Base-by-base conservation (phyloP, 2,329 filamentous ascomycete species). In the Anisogramma anomala region DNA sequence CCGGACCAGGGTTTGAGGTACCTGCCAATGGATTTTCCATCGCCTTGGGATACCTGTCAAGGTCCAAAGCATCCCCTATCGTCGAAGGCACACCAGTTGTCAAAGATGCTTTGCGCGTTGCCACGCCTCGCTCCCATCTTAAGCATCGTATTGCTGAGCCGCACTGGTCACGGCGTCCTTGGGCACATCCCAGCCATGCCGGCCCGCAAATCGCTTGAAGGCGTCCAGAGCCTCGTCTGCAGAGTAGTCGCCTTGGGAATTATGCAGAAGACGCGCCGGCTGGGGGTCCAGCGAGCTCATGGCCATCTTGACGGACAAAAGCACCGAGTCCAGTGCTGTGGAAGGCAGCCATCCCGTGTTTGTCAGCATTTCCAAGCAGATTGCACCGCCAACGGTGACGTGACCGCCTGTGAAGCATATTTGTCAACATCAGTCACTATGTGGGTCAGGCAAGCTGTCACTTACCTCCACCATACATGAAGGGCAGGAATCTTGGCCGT, bases 341-440 rank as follows among this genome's bases (percentile, higher is more conserved):
- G 73, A 78, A 0, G 82, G 77, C 17, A 71, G 77, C 88, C 88
- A 95, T 19, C 87, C 88, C 6, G 76, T 74, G 57, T 80, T 86
- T 1, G 87, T 94, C 47, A 94, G 68, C 4, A 91, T 68, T 59
- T 91, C 80, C 77, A 93, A 88, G 58, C 74, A 78, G 62, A 95
- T 75, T 1, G 87, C 84, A 1, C 88, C 88, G 18, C 88, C 88
- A 1, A 69, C 64, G 0, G 88, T 94, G 45, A 95, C 80, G 15
- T 46, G 44, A 14, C 44, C 44, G 14, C 42, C 38, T 40, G 6
- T 26, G 10, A n/a, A 22, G 20, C 8, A 7, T n/a, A 22, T 26
- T 22, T 2, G 9, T 11, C 6, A 13, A 2, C 8, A 19, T 11
- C 5, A 8, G 32, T 17, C 3, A 22, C 20, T 17, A 9, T n/a